Evolutionary conservation across 1,139 yeast species (phyloP).

Genomic region (Nakaseomyces sp.): DNA sequence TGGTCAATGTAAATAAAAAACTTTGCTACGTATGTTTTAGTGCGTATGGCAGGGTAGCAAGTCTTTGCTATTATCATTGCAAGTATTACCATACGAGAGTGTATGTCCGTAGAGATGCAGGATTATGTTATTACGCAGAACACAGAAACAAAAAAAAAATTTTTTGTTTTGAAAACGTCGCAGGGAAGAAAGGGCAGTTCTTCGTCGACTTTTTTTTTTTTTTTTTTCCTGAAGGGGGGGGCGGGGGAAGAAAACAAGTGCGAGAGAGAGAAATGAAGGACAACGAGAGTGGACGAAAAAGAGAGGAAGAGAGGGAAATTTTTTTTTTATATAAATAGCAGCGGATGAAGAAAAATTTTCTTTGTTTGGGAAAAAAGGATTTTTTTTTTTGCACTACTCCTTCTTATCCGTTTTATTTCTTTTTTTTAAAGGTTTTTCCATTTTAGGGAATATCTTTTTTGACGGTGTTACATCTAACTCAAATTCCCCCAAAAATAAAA

Average conservation of each 20-base stretch:
- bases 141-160: too few species aligned
- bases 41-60: too few species aligned
- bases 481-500: background rate
- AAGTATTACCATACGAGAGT: too few species aligned
- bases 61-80: too few species aligned
- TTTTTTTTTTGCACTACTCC: background rate
- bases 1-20: too few species aligned
- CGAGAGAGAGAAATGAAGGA: too few species aligned
- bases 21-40: too few species aligned
- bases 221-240: background rate
- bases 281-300: too few species aligned
- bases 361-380: background rate
- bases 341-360: background rate
- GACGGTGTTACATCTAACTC: background rate
- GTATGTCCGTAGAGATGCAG: too few species aligned
- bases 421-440: conserved; percentile 4
- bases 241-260: too few species aligned
- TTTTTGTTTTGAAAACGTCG: background rate
- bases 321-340: conserved; percentile 1
- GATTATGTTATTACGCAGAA: too few species aligned
- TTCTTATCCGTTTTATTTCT: background rate
- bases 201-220: background rate
- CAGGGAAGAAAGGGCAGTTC: background rate
- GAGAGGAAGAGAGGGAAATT: background rate
- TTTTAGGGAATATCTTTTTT: background rate